Evolutionary conservation across 116 monocot genomes (phyloP).

Genomic region (Phalaenopsis hybrid): DNA sequence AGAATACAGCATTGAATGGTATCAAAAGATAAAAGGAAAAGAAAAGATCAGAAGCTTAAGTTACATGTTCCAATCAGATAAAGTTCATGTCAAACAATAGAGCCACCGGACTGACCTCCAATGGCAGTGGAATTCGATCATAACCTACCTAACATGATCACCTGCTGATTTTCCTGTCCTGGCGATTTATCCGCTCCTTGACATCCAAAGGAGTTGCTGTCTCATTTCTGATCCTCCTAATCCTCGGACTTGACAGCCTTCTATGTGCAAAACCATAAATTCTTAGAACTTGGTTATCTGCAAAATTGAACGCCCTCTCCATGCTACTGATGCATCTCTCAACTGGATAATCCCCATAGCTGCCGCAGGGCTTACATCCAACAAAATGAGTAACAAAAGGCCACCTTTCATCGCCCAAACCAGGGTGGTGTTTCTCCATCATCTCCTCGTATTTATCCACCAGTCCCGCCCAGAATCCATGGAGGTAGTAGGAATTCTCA

Average conservation of each 20-base stretch:
- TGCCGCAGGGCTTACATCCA: slow-evolving; percentile 72
- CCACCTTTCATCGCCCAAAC: slow-evolving; percentile 61
- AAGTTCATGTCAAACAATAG: slow-evolving; percentile 1
- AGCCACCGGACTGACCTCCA: slow-evolving; percentile 15
- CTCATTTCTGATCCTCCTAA: slow-evolving; percentile 45
- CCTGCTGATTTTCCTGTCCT: slow-evolving; percentile 15
- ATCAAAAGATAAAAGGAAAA: not conserved
- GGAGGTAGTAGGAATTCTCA: slow-evolving; percentile 68
- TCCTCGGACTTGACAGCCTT: slow-evolving; percentile 34
- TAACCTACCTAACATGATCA: not conserved
- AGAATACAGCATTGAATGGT: not conserved
- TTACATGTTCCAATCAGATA: not conserved
- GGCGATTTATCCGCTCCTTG: slow-evolving; percentile 20
- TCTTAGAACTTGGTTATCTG: slow-evolving; percentile 56
- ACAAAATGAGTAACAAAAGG: slow-evolving; percentile 76
- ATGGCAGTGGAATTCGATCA: not conserved
- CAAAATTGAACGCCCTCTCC: slow-evolving; percentile 75
- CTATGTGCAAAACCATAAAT: slow-evolving; percentile 57
- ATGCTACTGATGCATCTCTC: slow-evolving; percentile 67
- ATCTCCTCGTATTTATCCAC: slow-evolving; percentile 66
- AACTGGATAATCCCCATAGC: slow-evolving; percentile 63
- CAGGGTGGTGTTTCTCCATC: slow-evolving; percentile 64
- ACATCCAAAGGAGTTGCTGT: slow-evolving; percentile 32
- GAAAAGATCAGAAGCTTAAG: not conserved
- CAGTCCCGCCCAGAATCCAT: slow-evolving; percentile 58